Evolutionary conservation across 192 early-diverging fungal genomes (phyloP), one percentile per base, ranked within the genome.

Genomic region (Kappamyces sp.): DNA sequence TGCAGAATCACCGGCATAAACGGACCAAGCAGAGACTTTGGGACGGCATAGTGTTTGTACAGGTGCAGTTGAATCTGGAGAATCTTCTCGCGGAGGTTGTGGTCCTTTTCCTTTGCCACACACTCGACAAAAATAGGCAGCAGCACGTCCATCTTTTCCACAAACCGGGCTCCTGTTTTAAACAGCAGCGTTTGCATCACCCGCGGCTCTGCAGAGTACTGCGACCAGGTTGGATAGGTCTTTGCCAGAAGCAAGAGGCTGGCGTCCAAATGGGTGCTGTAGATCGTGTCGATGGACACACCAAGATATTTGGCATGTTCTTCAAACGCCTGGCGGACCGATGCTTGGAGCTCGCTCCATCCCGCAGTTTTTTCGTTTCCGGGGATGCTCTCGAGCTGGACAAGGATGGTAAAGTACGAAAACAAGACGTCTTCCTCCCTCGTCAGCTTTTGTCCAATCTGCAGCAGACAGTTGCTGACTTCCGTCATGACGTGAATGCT

Each of bases 1-100:
- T 40, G 50, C 35, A 80, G 63, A 2, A 79, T 38, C n/a, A 38
- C 3, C 23, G 23, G 23, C 23, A 23, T 23, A 23, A 23, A 23
- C 23, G 23, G 23, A 23, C 23, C 23, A 23, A 23, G 23, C 13
- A 34, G n/a, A 9, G 66, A 43, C 38, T 23, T 23, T 79, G 49
- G 1, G 15, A 35, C 10, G 41, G 49, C 8, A 78, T 41, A 8
- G 46, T 12, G 40, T 39, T 44, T 10, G 23, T 7, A 12, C 68
- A 78, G 64, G 74, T 67, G 31, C 77, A 51, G 33, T 34, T 36
- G 33, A 1, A 7, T 48, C 23, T 41, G 7, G n/a, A 81, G 57
- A 7, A 74, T 46, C 3, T 23, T 62, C 41, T 77, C 49, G 6
- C 80, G 40, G 2, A 81, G 59, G 63, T 82, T 78, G 5, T 62